phyloP scores from a whole-genome alignment of 305 asterid species.

The Solanum hybrid region DNA sequence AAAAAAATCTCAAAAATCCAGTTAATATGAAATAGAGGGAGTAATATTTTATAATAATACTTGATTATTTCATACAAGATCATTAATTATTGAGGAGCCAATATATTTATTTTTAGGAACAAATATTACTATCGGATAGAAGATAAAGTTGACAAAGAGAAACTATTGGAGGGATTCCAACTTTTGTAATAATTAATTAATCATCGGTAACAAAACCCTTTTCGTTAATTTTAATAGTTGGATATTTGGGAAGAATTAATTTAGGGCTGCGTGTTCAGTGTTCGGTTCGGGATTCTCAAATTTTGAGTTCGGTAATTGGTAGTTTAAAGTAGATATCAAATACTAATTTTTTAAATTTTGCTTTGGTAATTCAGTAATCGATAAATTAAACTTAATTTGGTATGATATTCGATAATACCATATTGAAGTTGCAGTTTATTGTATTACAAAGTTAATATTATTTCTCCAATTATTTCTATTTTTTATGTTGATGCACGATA shows the following conservation, averaged over 20 bases:
- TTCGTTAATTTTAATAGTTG: background rate
- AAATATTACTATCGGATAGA: background rate
- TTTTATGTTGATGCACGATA: background rate
- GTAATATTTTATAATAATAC: too few relatives aligned
- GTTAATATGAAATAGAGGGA: too few relatives aligned
- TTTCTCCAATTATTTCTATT: background rate
- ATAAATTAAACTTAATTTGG: background rate
- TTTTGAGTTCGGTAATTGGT: background rate
- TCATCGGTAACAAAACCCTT: background rate
- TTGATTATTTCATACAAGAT: too few relatives aligned
- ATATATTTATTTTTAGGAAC: background rate
- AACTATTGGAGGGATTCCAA: background rate
- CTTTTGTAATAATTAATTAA: background rate
- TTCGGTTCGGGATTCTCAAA: background rate
- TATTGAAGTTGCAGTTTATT: background rate
- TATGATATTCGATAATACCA: background rate
- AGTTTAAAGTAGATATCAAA: background rate
- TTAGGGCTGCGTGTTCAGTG: background rate
- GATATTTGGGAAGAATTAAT: background rate
- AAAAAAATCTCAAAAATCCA: too few relatives aligned
- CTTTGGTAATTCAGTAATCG: background rate
- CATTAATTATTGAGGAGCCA: too few relatives aligned
- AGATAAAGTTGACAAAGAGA: background rate
- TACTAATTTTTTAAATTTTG: background rate
- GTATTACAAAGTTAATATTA: too few relatives aligned